Conservation (phyloP, 169 alveolate species). For the Eimeria brunetti region DNA sequence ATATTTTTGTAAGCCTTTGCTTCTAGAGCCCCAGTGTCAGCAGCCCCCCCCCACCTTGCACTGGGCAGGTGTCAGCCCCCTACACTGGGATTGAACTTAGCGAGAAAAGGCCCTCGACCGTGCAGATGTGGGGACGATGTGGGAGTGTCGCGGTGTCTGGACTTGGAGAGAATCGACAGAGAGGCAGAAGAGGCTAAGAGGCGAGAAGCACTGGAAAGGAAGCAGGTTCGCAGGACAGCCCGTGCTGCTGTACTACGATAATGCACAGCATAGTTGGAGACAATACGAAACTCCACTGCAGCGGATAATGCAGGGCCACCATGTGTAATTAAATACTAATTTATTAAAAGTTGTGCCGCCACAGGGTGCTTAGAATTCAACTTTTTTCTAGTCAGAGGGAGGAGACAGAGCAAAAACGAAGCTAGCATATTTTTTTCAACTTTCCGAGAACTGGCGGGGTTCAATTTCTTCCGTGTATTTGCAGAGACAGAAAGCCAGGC, state of each 20-base stretch:
- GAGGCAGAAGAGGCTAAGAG: slow-evolving; percentile 19
- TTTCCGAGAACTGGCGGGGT: background rate
- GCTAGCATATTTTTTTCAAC: background rate
- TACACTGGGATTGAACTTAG: background rate
- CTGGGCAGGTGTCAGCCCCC: too few relatives aligned
- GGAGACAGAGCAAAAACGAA: too few relatives aligned
- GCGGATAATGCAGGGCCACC: background rate
- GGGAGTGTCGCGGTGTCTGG: slow-evolving; percentile 60
- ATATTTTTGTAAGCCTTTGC: slow-evolving; percentile 49
- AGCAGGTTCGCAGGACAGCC: slow-evolving; percentile 3
- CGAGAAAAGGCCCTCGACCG: background rate
- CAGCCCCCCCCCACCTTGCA: background rate
- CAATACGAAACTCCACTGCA: background rate
- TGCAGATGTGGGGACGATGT: slow-evolving; percentile 51
- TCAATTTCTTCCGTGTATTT: background rate
- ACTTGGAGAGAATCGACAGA: slow-evolving; percentile 8
- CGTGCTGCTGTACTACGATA: background rate
- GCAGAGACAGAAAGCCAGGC: slow-evolving; percentile 33
- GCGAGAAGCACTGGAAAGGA: slow-evolving; percentile 1
- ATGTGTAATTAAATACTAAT: too few relatives aligned
- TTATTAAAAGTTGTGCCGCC: too few relatives aligned
- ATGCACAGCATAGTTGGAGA: background rate
- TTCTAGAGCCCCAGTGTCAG: background rate
- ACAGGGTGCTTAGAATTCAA: background rate
- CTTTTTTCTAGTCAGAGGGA: too few relatives aligned